These are phyloP conservation scores for Exophiala viscosa DNA, from an alignment of 2,329 filamentous ascomycete genomes.

Conservation along the genomic window DNA sequence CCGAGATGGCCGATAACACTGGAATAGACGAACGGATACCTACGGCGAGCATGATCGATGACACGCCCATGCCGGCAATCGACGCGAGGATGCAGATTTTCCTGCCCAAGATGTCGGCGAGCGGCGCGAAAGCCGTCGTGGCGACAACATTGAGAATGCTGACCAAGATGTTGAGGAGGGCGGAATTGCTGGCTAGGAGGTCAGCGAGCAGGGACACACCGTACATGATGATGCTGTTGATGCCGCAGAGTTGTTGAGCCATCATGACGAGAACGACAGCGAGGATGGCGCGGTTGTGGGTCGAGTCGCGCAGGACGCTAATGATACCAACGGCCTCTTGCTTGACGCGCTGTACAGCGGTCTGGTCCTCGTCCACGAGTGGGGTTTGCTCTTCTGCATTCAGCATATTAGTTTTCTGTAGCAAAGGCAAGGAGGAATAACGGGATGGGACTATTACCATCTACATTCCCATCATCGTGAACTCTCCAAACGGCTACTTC, in stretches of 20 bases:
- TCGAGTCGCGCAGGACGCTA: conserved; percentile 58
- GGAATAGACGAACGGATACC: conserved; percentile 72
- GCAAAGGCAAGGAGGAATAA: conserved; percentile 6
- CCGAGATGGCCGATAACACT: conserved; percentile 73
- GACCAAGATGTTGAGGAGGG: conserved; percentile 79
- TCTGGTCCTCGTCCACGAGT: conserved; percentile 40
- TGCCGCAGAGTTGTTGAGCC: conserved; percentile 81
- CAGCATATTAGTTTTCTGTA: conserved; percentile 10
- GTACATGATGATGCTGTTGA: conserved; percentile 98
- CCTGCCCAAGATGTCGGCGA: conserved; percentile 77
- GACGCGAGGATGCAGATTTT: conserved; percentile 80
- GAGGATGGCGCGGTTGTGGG: conserved; percentile 69
- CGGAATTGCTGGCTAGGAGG: conserved; percentile 76
- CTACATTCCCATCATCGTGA: conserved; percentile 15
- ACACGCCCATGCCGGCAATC: conserved; percentile 77
- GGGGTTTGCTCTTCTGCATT: conserved; percentile 67
- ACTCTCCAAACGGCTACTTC: conserved; percentile 64
- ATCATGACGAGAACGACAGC: conserved; percentile 86
- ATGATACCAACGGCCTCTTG: conserved; percentile 55
- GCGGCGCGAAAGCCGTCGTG: conserved; percentile 74
- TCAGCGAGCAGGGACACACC: conserved; percentile 82
- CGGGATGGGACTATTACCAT: conserved; percentile 1
- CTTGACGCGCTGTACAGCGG: conserved; percentile 27
- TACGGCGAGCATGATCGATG: conserved; percentile 71
- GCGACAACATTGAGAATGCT: conserved; percentile 81